phyloP scores from a whole-genome alignment of 2,329 filamentous ascomycete genomes.

The Aspergillus fumigatiaffinis region DNA sequence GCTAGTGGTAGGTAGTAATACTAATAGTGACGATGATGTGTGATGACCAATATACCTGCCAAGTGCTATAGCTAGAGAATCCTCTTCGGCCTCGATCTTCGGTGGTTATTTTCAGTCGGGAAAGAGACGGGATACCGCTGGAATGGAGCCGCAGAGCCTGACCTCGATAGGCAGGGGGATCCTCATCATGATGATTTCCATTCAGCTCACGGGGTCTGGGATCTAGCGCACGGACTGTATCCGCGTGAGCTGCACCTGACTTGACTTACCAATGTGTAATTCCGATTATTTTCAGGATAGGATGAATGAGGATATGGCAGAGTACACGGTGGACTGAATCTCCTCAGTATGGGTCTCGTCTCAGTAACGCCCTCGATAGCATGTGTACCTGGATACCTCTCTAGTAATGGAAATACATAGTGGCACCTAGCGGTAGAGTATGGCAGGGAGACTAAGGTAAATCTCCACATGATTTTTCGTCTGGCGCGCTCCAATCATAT shows the following conservation, averaged over 20 bases:
- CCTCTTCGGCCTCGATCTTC: conserved; percentile 7
- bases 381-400: too few relatives aligned
- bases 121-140: conserved; percentile 18
- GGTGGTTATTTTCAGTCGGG: conserved; percentile 4
- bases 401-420: too few relatives aligned
- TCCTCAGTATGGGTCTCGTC: not conserved
- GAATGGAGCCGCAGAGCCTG: conserved; percentile 17
- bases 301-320: not conserved
- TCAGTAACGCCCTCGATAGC: not conserved
- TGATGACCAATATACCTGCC: not conserved
- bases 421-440: not conserved
- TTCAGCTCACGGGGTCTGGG: not conserved
- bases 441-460: not conserved
- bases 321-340: too few relatives aligned
- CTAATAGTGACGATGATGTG: not conserved
- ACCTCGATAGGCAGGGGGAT: conserved; percentile 12
- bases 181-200: not conserved
- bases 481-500: not conserved
- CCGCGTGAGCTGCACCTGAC: conserved; percentile 20
- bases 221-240: conserved; percentile 19
- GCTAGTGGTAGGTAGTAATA: not conserved
- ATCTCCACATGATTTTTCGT: not conserved
- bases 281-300: conserved; percentile 6
- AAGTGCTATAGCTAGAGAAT: not conserved
- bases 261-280: not conserved